Evolutionary conservation across 2,329 filamentous ascomycete genomes (phyloP), one percentile per base, ranked within the genome.

Genomic region (Malbranchea zuffiana): DNA sequence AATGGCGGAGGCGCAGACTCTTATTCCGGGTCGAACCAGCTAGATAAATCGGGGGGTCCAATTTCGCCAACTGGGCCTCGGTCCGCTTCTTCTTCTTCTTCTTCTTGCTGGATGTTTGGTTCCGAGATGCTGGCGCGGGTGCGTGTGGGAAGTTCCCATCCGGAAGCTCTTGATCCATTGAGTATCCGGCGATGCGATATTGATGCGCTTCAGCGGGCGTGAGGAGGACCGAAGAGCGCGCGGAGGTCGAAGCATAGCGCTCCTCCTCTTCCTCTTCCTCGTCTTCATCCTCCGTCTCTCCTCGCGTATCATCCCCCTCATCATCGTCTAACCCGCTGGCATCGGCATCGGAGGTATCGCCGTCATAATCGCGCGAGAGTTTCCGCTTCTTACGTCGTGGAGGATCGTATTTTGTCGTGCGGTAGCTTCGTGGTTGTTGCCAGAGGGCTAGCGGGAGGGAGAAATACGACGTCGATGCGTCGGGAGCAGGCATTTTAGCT

Each of bases 1-100:
- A 58, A 58, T 87, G 79, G 12, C 61, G 64, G 17, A 62, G 44
- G 21, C 62, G 63, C 28, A 66, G 47, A 32, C 55, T 61, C 27
- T 55, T 50, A 24, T 52, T 47, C 11, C 51, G 55, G 25, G 51
- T 41, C 29, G 55, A 49, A 18, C 53, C 52, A 24, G 56, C 53
- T 16, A 51, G 42, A 34, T 54, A 61, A 10, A 63, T 43, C 3
- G 59, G 58, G 21, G 52, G 46, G 13, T 55, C 52, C 28, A 61
- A 44, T 13, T 46, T 40, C 5, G 56, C 50, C 25, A 63, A 41
- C 21, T 51, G 48, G 26, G 43, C 45, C 20, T 55, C 35, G 17
- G 57, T 38, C 4, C 24, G 32, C 8, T 26, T 33, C 28, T 20
- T 35, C 10, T 16, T 32, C 2, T 19, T 12, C 12, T 7, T 24